Evolutionary conservation across 495 filamentous ascomycete species (phyloP), one percentile per base, ranked within the genome.

Genomic region (Cryomyces minteri): DNA sequence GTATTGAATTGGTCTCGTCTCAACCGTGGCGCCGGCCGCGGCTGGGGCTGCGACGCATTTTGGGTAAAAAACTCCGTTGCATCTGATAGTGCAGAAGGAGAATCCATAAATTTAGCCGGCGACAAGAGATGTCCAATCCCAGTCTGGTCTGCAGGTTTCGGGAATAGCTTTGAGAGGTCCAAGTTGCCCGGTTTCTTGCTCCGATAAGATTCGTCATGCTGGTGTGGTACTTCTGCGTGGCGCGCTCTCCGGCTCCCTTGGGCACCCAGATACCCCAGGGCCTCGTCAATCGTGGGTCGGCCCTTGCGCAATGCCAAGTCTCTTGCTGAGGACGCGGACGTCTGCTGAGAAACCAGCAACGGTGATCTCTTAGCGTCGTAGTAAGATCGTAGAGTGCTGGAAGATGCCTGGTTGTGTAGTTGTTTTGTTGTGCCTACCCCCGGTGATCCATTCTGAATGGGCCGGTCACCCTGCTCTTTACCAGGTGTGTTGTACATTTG

Each of bases 311-410:
- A 43, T 2, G 52, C 54, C 56, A 49, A 57, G 39, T 62, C 62
- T 30, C 61, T 54, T 4, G 58, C 55, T 0, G 61, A 53, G 12
- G 62, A 62, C 4, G 48, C 53, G 6, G 59, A 65, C 0, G 61
- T 61, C 48, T 63, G 62, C 46, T 65, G 62, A 7, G 59, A 59
- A 9, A 62, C 48, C 14, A 53, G 43, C 6, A 53, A 48, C 5
- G 61, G 59, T 32, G 51, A 55, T 30, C 45, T 55, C 6, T 55
- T 43, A 6, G 59, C 12, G 33, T 62, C 56, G 54, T 62, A 62
- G 45, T 54, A 51, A n/a, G 57, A 54, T 18, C 52, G 58, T 43
- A 55, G 50, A 38, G 58, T 60, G 9, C 55, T 55, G 28, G 54
- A 54, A 5, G 55, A 60, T 10, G 29, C 45, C 29, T 52, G 39